These are phyloP conservation scores for Raphanus sativus DNA, from an alignment of 345 rosid species.

Conservation along the genomic window DNA sequence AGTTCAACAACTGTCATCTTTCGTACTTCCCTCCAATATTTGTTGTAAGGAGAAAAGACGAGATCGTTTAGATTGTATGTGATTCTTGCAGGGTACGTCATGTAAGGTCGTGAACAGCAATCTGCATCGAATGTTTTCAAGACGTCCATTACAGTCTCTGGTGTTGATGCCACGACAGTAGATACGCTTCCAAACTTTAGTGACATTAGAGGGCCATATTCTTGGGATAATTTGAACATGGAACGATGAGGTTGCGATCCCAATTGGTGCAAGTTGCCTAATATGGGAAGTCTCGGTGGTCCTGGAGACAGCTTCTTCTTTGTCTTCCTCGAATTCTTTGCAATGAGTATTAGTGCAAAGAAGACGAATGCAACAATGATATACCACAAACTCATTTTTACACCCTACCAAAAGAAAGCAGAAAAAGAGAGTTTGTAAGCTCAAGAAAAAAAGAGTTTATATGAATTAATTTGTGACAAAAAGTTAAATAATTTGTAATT, in stretches of 20 bases:
- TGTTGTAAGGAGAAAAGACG: slow-evolving; percentile 35
- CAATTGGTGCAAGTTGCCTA: slow-evolving; percentile 49
- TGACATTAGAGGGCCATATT: slow-evolving; percentile 50
- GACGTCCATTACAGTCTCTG: slow-evolving; percentile 44
- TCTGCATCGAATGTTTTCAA: slow-evolving; percentile 41
- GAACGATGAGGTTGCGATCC: slow-evolving; percentile 45
- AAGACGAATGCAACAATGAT: neutral
- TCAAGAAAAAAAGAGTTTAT: neutral
- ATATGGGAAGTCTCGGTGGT: slow-evolving; percentile 44
- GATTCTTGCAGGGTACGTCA: slow-evolving; percentile 31
- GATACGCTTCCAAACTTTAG: slow-evolving; percentile 44
- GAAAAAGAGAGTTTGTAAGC: neutral
- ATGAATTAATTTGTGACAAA: neutral
- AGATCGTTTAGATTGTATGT: slow-evolving; percentile 37
- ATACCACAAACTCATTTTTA: slow-evolving; percentile 28
- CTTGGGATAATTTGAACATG: slow-evolving; percentile 34
- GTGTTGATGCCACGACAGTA: slow-evolving; percentile 44
- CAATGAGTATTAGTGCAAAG: slow-evolving; percentile 16
- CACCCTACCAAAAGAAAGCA: slow-evolving; percentile 3
- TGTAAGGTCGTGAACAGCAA: slow-evolving; percentile 42
- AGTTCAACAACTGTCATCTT: slow-evolving; percentile 42
- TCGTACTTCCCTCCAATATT: slow-evolving; percentile 41
- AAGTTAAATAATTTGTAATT: neutral
- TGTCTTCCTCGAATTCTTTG: slow-evolving; percentile 6
- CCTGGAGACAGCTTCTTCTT: slow-evolving; percentile 37